Base-by-base conservation (phyloP, 2,329 filamentous ascomycete species). In the Ophioceras dolichostomum region DNA sequence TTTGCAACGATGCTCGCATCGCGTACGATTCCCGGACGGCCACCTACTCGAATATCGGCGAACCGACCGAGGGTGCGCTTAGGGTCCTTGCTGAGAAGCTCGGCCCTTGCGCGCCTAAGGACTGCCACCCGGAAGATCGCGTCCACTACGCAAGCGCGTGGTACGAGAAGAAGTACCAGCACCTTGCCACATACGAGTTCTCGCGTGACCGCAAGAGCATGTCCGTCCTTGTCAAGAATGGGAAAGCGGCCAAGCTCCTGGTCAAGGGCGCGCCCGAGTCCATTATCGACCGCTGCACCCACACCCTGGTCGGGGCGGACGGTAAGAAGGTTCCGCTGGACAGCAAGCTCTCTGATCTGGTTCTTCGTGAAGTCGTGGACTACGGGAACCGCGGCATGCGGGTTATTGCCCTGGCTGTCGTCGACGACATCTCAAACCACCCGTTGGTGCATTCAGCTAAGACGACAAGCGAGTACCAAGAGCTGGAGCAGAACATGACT, bases 191-290 rank as follows among this genome's bases (percentile, higher is more conserved):
- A 10, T 98, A 86, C 50, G 91, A 98, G 57, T 98, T 98, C 62
- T 96, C 91, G 1, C 79, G 91, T 49, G 91, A 98, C 60, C 78
- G 91, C 44, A 98, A 98, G 75, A 96, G 89, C 61, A 98, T 98
- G 91, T 98, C 91, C 34, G 93, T 98, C 26, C 66, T 96, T 41
- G 85, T 93, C 44, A 73, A 81, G 46, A 70, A 73, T 38, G 79
- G 73, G 39, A 67, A 69, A 35, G 61, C 76, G 37, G 76, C 91
- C 62, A 87, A 82, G 56, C 77, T 98, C 10, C 72, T 98, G 34
- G 88, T 98, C 47, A 98, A 98, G 65, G 91, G 91, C 50, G 91
- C 93, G 16, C 91, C 91, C 5, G 91, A 98, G 60, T 86, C 87
- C 10, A 79, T 98, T 48, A 73, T 98, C 43, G 89, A 94, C 49